A percentile compares a stretch with the other conserved stretches of the same genome.
Evolutionary conservation across 2,329 filamentous ascomycete species (phyloP).

Genomic region (Apiospora arundinis): DNA sequence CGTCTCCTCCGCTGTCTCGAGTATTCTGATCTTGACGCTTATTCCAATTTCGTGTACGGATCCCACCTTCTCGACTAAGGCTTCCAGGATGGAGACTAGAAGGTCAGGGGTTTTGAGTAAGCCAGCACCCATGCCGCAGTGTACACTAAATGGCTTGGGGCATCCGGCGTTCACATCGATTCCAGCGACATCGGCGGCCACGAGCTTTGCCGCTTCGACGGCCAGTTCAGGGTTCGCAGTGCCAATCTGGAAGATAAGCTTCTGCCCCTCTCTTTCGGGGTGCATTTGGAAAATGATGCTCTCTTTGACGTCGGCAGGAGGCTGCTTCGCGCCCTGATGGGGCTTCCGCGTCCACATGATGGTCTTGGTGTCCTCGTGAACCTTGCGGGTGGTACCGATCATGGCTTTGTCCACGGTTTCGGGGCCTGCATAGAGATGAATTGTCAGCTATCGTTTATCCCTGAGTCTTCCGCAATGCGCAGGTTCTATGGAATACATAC

Average conservation of each 20-base stretch:
- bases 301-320: slow-evolving; percentile 58
- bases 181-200: slow-evolving; percentile 86
- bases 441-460: neutral
- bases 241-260: slow-evolving; percentile 90
- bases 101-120: slow-evolving; percentile 84
- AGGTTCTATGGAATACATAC: slow-evolving; percentile 49
- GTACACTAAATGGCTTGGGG: slow-evolving; percentile 94
- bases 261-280: slow-evolving; percentile 74
- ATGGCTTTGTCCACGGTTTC: slow-evolving; percentile 93
- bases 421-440: slow-evolving; percentile 64
- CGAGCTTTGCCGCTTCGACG: slow-evolving; percentile 81
- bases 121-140: slow-evolving; percentile 94
- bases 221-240: slow-evolving; percentile 83
- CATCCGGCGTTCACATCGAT: slow-evolving; percentile 99
- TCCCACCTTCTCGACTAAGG: slow-evolving; percentile 79
- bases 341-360: slow-evolving; percentile 84
- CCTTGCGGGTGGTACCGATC: slow-evolving; percentile 81
- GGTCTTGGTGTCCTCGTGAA: slow-evolving; percentile 78
- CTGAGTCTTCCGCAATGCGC: neutral
- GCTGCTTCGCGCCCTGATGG: slow-evolving; percentile 70
- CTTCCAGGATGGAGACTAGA: slow-evolving; percentile 81
- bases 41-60: slow-evolving; percentile 86
- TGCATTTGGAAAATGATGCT: slow-evolving; percentile 86
- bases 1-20: slow-evolving; percentile 79
- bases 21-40: slow-evolving; percentile 92